These are phyloP conservation scores for Leccinum proliferum DNA, from an alignment of 1,284 basidiomycete species.

Conservation along the genomic window DNA sequence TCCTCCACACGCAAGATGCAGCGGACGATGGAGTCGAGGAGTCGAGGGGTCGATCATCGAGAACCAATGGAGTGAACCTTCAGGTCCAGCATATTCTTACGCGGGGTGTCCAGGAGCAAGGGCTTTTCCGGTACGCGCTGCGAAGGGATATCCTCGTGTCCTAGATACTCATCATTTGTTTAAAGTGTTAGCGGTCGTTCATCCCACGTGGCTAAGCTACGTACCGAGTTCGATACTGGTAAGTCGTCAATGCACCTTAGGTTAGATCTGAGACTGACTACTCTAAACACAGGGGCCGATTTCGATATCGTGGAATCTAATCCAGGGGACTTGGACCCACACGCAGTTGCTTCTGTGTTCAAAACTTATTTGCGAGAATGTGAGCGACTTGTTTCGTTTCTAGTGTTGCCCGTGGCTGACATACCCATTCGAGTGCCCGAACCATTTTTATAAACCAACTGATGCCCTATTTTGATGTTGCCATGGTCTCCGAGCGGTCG, in stretches of 20 bases:
- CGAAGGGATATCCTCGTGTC: neutral
- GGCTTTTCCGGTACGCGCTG: slow-evolving; percentile 64
- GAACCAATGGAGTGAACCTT: slow-evolving; percentile 21
- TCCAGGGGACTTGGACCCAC: slow-evolving; percentile 84
- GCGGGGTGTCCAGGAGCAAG: slow-evolving; percentile 82
- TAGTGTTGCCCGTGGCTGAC: slow-evolving; percentile 8
- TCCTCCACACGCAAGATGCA: slow-evolving; percentile 15
- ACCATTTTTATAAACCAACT: slow-evolving; percentile 71
- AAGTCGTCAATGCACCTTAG: slow-evolving; percentile 20
- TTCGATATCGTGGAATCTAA: slow-evolving; percentile 71
- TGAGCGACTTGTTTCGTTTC: slow-evolving; percentile 34
- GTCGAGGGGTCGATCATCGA: slow-evolving; percentile 7
- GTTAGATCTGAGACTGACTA: slow-evolving; percentile 6
- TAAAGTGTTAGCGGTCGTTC: slow-evolving; percentile 68
- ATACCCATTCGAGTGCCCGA: slow-evolving; percentile 60
- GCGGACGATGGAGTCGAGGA: slow-evolving; percentile 18
- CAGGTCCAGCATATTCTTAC: slow-evolving; percentile 53
- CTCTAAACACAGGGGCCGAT: slow-evolving; percentile 61
- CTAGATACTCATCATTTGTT: slow-evolving; percentile 11
- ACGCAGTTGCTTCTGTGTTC: slow-evolving; percentile 85
- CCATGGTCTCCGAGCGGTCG: slow-evolving; percentile 53
- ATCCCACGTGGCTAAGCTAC: slow-evolving; percentile 68
- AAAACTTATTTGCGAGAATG: slow-evolving; percentile 78
- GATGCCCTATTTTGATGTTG: slow-evolving; percentile 70
- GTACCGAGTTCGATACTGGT: slow-evolving; percentile 83